Base-by-base conservation (phyloP, 805 yeast species). In the Wickerhamomyces rabaulensis region DNA sequence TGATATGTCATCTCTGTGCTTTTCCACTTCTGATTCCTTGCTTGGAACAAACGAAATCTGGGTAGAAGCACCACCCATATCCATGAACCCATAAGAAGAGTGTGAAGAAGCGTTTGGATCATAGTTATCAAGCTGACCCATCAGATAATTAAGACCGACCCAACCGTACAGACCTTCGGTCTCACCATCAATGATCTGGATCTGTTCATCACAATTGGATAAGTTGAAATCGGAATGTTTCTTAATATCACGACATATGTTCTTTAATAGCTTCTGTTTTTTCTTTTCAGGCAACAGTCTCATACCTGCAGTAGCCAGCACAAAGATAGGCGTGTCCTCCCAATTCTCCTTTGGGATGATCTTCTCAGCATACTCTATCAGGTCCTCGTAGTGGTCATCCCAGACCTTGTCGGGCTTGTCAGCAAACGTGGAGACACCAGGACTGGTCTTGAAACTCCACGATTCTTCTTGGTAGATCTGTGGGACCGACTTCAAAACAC, bases 61-160 rank as follows among this genome's bases (percentile, higher is more conserved):
- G 0, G 97, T 89, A 2, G 97, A 89, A 0, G 99, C 99, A 13
- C 99, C 99, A 15, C 99, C 99, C 99, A 94, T 94, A 64, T 94
- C 99, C 92, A 94, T 85, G 57, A 94, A 92, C 5, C 99, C 99
- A 53, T 77, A 83, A 0, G 96, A 81, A n/a, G 66, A 65, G 55
- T 77, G 85, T 10, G 61, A 63, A 2, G 52, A 45, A 12, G 49
- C 49, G 4, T 52, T 58, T 4, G 67, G 54, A 33, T 73, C 72
- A 54, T 74, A 77, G 44, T 74, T 62, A 50, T 82, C 73, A 42
- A 87, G 69, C 49, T 78, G 78, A 1, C 87, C 84, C 65, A 84
- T 76, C 46, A 94, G 66, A 65, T 92, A 94, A 63, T 94, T 94
- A 41, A 94, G 70, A 0, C 92, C 94, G 26, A 94, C 64, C 99